Evolutionary conservation across 2,329 filamentous ascomycete species (phyloP).

Genomic region (Ophiostoma montium): DNA sequence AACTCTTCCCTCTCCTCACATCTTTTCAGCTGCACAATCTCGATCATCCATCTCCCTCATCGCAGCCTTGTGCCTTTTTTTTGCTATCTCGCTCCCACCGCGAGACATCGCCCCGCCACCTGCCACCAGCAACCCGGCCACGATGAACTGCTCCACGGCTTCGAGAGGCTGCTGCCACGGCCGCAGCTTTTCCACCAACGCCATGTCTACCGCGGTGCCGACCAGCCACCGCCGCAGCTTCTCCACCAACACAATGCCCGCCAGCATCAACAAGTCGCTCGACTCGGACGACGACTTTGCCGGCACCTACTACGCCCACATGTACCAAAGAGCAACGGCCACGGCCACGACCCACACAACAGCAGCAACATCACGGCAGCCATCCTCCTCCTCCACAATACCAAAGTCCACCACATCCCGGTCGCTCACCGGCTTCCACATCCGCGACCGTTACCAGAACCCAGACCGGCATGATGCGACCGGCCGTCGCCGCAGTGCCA

Average conservation of each 20-base stretch:
- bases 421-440: background rate
- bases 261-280: background rate
- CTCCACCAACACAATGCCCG: background rate
- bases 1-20: too few relatives aligned
- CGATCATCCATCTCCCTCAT: too few relatives aligned
- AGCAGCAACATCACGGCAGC: background rate
- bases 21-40: too few relatives aligned
- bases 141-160: background rate
- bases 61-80: too few relatives aligned
- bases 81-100: too few relatives aligned
- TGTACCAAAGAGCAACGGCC: background rate
- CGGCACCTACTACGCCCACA: background rate
- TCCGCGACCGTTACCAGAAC: background rate
- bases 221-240: background rate
- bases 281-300: slow-evolving; percentile 2
- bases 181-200: background rate
- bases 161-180: background rate
- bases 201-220: background rate
- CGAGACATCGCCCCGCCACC: too few relatives aligned
- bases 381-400: background rate
- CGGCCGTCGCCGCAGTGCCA: slow-evolving; percentile 10
- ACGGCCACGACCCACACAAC: background rate
- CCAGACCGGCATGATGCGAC: background rate
- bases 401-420: background rate
- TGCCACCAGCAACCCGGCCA: background rate